Evolutionary conservation across 106 monocot genomes (phyloP), one percentile per base, ranked within the genome.

Genomic region (Dendrobium nobile): DNA sequence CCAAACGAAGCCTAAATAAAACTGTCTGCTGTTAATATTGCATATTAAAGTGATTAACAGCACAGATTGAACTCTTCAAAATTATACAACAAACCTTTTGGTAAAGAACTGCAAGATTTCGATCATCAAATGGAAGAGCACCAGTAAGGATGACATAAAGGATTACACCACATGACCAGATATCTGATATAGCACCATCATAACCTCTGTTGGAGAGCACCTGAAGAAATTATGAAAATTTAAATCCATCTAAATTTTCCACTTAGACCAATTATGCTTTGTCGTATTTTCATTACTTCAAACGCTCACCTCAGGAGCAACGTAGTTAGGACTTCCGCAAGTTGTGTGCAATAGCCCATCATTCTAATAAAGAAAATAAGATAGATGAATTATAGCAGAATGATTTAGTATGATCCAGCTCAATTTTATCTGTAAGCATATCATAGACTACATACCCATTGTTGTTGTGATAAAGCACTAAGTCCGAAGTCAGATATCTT

Each of bases 141-240:
- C 95, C 98, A 2, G 87, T 84, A 72, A 99, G 98, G 70, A 95
- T 86, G 8, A 93, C 85, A 84, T 92, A 95, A 4, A 99, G 85
- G 73, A 95, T 95, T 44, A 99, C 98, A 40, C 97, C 98, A 54
- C 98, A 99, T 33, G 98, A 99, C 95, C 98, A 99, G 41, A 93
- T 84, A 84, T 99, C 98, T 22, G 98, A 95, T 77, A 83, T 81
- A 11, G 89, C 88, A 67, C 98, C 98, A 83, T 99, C 91, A 55
- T 99, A 99, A 33, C 98, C 95, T 88, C 89, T 85, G 80, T 99
- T 99, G 19, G 83, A 67, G 77, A 99, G 85, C 77, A 99, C 88
- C 97, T 97, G 77, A 72, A 68, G 11, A 48, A 17, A 40, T 75
- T 78, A 1, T 45, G 81, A n/a, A 37, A 67, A 37, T 1, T 8